A percentile compares a stretch with the other conserved stretches of the same genome.
Conservation (phyloP, 1,284 basidiomycete genomes). For the Hymenochaete sp. region DNA sequence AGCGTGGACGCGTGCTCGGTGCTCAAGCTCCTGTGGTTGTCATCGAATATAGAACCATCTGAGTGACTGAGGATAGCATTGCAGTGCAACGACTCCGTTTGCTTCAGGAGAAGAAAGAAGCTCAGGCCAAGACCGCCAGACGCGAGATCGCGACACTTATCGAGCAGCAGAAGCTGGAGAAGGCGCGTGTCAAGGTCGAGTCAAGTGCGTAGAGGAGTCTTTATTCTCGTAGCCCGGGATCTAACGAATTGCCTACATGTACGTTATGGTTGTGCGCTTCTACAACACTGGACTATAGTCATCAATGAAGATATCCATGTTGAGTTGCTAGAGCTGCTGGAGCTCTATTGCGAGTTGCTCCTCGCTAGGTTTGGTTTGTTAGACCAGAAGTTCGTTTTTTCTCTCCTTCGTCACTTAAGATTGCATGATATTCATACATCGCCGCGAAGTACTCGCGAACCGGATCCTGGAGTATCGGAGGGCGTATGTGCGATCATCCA, state of each 20-base stretch:
- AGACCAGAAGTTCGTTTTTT: slow-evolving; percentile 62
- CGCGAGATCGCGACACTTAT: slow-evolving; percentile 73
- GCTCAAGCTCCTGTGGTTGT: neutral
- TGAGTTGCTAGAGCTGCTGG: slow-evolving; percentile 85
- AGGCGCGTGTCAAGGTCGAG: slow-evolving; percentile 77
- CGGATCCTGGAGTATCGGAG: slow-evolving; percentile 74
- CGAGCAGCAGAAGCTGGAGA: slow-evolving; percentile 75
- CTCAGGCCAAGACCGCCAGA: slow-evolving; percentile 78
- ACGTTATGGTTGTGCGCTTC: slow-evolving; percentile 6
- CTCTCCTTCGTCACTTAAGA: slow-evolving; percentile 2
- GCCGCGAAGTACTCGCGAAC: slow-evolving; percentile 59
- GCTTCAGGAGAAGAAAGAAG: slow-evolving; percentile 88
- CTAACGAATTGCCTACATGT: neutral
- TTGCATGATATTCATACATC: slow-evolving; percentile 7
- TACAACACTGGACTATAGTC: slow-evolving; percentile 35
- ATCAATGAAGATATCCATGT: slow-evolving; percentile 82
- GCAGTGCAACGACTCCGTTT: slow-evolving; percentile 87
- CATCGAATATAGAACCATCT: neutral
- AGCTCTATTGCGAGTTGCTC: slow-evolving; percentile 90
- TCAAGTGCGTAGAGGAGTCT: slow-evolving; percentile 41
- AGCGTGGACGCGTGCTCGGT: neutral
- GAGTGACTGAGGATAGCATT: too few relatives aligned
- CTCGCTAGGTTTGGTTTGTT: slow-evolving; percentile 87
- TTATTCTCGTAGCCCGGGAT: neutral
- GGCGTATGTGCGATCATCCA: slow-evolving; percentile 78